Percentiles rank a stretch among this genome's conserved stretches.
These are phyloP conservation scores for Blastobotrys raffinosifermentans DNA, from an alignment of 1,139 yeast genomes.

Conservation along the genomic window DNA sequence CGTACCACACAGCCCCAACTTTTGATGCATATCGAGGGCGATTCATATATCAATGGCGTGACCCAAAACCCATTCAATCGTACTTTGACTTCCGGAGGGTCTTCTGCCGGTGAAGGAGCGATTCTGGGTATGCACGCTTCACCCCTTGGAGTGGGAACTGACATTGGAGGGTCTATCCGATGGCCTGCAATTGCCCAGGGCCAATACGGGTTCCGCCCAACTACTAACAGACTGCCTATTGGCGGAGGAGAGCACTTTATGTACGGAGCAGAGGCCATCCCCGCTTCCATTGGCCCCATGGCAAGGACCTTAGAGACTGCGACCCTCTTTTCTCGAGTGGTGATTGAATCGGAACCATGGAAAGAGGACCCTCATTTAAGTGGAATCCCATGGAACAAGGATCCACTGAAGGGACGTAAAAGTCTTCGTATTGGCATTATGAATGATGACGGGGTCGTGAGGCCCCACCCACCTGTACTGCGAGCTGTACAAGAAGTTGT, in stretches of 20 bases:
- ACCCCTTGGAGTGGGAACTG: conserved; percentile 53
- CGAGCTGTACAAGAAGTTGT: conserved; percentile 37
- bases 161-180: conserved; percentile 59
- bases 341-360: conserved; percentile 56
- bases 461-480: conserved; percentile 47
- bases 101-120: conserved; percentile 61
- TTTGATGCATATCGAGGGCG: conserved; percentile 49
- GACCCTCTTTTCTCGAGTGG: conserved; percentile 42
- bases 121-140: conserved; percentile 47
- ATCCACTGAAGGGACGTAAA: conserved; percentile 7
- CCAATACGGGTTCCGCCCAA: conserved; percentile 49
- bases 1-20: conserved; percentile 58
- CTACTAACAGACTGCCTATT: conserved; percentile 43
- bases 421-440: conserved; percentile 14
- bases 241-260: conserved; percentile 41
- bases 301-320: conserved; percentile 11
- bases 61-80: conserved; percentile 46
- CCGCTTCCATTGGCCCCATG: conserved; percentile 17
- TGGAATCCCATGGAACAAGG: conserved; percentile 44
- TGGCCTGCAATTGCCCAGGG: conserved; percentile 53
- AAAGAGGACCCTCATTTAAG: conserved; percentile 43
- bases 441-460: conserved; percentile 18
- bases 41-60: conserved; percentile 42
- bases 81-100: conserved; percentile 47
- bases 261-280: conserved; percentile 41